A percentile compares a stretch with the other conserved stretches of the same genome.
Conservation (phyloP, 179 eudicot species). For the Carnegiea gigantea region DNA sequence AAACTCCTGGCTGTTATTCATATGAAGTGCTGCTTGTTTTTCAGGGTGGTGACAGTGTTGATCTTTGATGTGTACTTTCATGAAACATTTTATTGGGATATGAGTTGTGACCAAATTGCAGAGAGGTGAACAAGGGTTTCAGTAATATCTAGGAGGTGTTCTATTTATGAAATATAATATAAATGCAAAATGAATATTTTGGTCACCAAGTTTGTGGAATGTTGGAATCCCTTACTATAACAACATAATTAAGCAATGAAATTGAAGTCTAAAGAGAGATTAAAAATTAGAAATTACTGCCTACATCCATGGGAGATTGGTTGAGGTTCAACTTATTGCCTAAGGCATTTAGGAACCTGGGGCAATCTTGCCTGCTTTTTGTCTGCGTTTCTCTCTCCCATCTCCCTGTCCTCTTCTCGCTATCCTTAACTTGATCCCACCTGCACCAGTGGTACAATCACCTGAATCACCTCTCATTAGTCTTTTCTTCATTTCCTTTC, state of each 20-base stretch:
- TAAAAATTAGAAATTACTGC: not conserved
- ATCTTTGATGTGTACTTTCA: not conserved
- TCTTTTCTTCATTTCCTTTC: not conserved
- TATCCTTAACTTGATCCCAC: not conserved
- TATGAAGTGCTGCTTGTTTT: constrained; percentile 8
- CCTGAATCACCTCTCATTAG: not conserved
- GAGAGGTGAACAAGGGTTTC: not conserved
- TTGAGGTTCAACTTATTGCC: not conserved
- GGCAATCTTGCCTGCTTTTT: not conserved
- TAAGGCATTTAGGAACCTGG: not conserved
- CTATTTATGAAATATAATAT: not conserved
- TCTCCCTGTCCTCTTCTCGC: not conserved
- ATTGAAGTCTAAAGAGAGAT: not conserved
- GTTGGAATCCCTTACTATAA: not conserved
- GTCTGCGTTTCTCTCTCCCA: not conserved
- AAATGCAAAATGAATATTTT: not conserved
- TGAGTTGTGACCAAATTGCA: not conserved
- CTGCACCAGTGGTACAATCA: not conserved
- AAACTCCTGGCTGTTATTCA: not conserved
- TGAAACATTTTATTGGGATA: not conserved
- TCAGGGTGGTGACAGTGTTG: not conserved
- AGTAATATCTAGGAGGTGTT: not conserved
- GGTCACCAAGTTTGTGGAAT: not conserved
- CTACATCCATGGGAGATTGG: not conserved
- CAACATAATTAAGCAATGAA: not conserved